Base-by-base conservation (phyloP, 75 land plant species). In the Azolla pinnata region DNA sequence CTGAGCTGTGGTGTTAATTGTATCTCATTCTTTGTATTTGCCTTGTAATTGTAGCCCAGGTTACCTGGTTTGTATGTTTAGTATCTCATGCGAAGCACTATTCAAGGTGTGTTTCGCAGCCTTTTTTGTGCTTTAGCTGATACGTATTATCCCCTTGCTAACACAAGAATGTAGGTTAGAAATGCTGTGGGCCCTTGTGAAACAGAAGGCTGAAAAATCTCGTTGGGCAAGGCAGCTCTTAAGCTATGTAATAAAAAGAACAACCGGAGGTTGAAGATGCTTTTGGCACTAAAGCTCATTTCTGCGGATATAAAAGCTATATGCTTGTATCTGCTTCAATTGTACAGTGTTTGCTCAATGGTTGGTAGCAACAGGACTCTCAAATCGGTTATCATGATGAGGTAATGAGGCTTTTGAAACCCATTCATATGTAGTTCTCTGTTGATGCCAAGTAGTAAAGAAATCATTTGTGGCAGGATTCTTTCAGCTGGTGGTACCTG, bases 31-130 rank as follows among this genome's bases (percentile, higher is more conserved):
- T 26, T 52, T 52, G 54, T 52, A 52, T 52, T 23, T 52, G 2
- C 19, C 28, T 52, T 52, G 54, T 52, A 52, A 52, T 52, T 52
- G n/a, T 52, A 27, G 29, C 29, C 54, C 54, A 52, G 25, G 54
- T 25, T 52, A 52, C 54, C 54, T 52, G 29, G 54, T 23, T 52
- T 23, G 54, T 52, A 24, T 52, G 54, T 52, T 18, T 24, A 29
- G 4, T 3, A 23, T 29, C 25, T 52, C 54, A 25, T 52, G 49
- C 49, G n/a, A n/a, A n/a, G n/a, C n/a, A n/a, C 49, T 14, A 17
- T 4, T 46, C 14, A 46, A 46, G 21, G 4, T 18, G 21, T 18
- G 54, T 26, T 26, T 3, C 54, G 24, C 29, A 24, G 29, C 2
- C 29, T 52, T 52, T 14, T 14, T 23, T 23, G 28, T 2, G 29